Evolutionary conservation across 2,329 filamentous ascomycete species (phyloP).

Genomic region (Aspergillus sp.): DNA sequence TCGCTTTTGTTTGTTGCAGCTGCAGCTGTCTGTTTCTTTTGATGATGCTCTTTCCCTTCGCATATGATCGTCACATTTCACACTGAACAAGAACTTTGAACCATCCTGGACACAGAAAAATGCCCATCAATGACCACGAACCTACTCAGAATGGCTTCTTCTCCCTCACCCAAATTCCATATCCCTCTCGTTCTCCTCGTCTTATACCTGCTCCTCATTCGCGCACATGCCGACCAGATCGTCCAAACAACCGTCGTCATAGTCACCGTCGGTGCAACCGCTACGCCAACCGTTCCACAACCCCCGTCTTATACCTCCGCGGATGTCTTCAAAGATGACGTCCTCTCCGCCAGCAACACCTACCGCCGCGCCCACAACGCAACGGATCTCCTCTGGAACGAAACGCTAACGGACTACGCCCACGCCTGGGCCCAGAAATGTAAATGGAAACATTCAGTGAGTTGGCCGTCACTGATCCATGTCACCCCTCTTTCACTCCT

Average conservation of each 20-base stretch:
- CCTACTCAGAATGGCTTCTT: background rate
- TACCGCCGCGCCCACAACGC: slow-evolving; percentile 66
- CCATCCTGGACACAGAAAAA: background rate
- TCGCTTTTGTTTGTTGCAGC: background rate
- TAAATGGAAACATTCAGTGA: slow-evolving; percentile 42
- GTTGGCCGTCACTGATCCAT: background rate
- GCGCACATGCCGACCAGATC: background rate
- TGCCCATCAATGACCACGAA: background rate
- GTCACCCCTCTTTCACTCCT: no score
- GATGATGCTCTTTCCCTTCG: background rate
- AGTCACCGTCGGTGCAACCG: slow-evolving; percentile 16
- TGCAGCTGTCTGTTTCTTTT: background rate
- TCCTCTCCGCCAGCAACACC: slow-evolving; percentile 66
- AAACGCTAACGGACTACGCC: slow-evolving; percentile 59
- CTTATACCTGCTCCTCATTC: slow-evolving; percentile 1
- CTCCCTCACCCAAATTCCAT: background rate
- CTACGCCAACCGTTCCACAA: slow-evolving; percentile 26
- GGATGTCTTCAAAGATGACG: slow-evolving; percentile 46
- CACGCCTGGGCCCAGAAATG: slow-evolving; percentile 49
- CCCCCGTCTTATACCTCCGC: slow-evolving; percentile 45
- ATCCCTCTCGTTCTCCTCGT: background rate
- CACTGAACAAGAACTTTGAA: background rate
- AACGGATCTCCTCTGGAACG: slow-evolving; percentile 62
- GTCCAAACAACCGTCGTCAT: slow-evolving; percentile 8
- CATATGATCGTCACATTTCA: background rate